These are phyloP conservation scores for Penicillium sp. DNA, from an alignment of 2,329 filamentous ascomycete genomes.

Conservation along the genomic window DNA sequence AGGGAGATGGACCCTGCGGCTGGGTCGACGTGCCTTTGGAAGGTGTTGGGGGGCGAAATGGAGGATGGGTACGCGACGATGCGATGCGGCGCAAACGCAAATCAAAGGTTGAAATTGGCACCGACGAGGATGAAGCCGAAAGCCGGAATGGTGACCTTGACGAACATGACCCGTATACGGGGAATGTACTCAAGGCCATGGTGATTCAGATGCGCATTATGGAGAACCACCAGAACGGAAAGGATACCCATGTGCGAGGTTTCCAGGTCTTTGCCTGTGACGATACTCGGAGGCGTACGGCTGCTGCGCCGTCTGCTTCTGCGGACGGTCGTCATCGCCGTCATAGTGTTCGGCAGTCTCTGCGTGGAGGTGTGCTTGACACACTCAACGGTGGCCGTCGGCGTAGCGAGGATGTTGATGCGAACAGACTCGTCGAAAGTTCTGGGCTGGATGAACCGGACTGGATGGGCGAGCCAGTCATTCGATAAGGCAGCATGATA, in stretches of 20 bases:
- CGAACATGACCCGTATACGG: slow-evolving; percentile 49
- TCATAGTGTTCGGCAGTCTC: slow-evolving; percentile 31
- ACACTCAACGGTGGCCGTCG: slow-evolving; percentile 17
- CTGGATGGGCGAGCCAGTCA: slow-evolving; percentile 51
- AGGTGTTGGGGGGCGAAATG: slow-evolving; percentile 55
- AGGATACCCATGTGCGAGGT: slow-evolving; percentile 94
- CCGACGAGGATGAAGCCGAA: not conserved
- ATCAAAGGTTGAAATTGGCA: slow-evolving; percentile 1
- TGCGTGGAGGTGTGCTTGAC: slow-evolving; percentile 26
- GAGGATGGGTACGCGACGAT: slow-evolving; percentile 29
- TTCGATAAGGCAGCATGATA: slow-evolving; percentile 33
- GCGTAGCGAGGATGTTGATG: slow-evolving; percentile 27
- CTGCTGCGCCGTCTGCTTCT: slow-evolving; percentile 33
- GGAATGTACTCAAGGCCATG: slow-evolving; percentile 78
- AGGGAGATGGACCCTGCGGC: slow-evolving; percentile 73
- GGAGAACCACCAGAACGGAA: slow-evolving; percentile 98
- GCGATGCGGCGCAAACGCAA: slow-evolving; percentile 15
- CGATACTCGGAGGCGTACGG: slow-evolving; percentile 35
- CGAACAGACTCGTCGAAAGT: slow-evolving; percentile 20
- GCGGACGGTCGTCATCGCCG: slow-evolving; percentile 30
- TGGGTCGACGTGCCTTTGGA: slow-evolving; percentile 83
- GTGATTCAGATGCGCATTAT: slow-evolving; percentile 86
- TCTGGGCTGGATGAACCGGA: slow-evolving; percentile 44
- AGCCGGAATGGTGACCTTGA: not conserved
- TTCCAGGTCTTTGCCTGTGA: slow-evolving; percentile 75